Percentiles rank a stretch among this genome's conserved stretches.
These are phyloP conservation scores for Anethum foeniculum DNA, from an alignment of 140 eudicot species.

Conservation along the genomic window DNA sequence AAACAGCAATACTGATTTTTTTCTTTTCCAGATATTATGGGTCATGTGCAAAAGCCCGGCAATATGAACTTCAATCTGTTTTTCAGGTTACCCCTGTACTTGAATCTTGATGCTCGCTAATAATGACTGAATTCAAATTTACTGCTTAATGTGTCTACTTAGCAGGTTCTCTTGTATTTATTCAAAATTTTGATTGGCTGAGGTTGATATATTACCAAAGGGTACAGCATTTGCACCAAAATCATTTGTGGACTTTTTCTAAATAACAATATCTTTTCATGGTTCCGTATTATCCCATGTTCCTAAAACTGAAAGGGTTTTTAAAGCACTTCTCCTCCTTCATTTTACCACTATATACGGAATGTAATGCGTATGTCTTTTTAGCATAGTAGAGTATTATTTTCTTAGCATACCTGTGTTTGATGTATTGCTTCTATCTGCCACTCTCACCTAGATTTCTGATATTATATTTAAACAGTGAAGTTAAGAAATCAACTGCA, in stretches of 20 bases:
- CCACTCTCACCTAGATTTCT: too few species aligned
- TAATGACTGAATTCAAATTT: neutral
- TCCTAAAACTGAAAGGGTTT: neutral
- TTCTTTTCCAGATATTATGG: constrained; percentile 53
- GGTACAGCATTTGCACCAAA: neutral
- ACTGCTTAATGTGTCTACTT: neutral
- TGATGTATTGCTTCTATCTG: neutral
- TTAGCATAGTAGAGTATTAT: neutral
- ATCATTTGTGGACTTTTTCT: neutral
- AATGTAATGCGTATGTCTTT: neutral
- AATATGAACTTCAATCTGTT: constrained; percentile 83
- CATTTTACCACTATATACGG: neutral
- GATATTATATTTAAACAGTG: neutral
- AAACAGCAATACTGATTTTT: neutral
- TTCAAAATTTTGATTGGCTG: neutral
- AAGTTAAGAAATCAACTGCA: neutral
- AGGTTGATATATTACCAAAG: neutral
- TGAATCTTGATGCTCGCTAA: neutral
- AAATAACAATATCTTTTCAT: neutral
- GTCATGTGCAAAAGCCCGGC: constrained; percentile 59
- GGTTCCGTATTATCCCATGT: neutral
- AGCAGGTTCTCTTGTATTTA: neutral
- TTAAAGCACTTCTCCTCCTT: neutral
- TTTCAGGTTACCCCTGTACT: constrained; percentile 58
- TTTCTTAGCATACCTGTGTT: neutral